phyloP scores from a whole-genome alignment of 805 yeast genomes.

The Hanseniaspora guilliermondii region DNA sequence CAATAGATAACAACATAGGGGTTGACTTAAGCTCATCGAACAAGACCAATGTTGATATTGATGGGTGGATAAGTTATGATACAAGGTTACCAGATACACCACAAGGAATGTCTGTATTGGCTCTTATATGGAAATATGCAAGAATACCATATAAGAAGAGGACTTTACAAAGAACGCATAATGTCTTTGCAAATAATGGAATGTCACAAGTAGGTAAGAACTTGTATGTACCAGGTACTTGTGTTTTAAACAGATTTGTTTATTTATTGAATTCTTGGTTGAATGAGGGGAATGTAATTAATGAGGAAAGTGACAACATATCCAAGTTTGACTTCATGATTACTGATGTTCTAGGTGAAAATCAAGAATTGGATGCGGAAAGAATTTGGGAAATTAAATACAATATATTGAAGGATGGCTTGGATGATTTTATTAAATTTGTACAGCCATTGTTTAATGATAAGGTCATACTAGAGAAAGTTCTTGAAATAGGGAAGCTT shows the following conservation, averaged over 20 bases:
- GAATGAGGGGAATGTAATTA: not conserved
- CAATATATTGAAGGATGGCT: conserved; percentile 59
- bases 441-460: conserved; percentile 33
- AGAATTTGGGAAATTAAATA: conserved; percentile 66
- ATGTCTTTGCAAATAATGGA: not conserved
- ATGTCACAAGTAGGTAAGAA: not conserved
- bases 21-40: not conserved
- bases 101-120: conserved; percentile 4
- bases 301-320: conserved; percentile 4
- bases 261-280: conserved; percentile 8
- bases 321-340: conserved; percentile 12
- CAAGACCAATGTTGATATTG: not conserved
- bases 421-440: conserved; percentile 47
- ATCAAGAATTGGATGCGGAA: conserved; percentile 33
- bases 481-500: conserved; percentile 74
- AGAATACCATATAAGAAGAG: conserved; percentile 9
- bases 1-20: conserved; percentile 3
- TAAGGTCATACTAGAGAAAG: conserved; percentile 31
- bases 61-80: conserved; percentile 12
- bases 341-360: conserved; percentile 9
- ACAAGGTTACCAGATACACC: conserved; percentile 13
- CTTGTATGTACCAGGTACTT: not conserved
- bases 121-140: conserved; percentile 8
- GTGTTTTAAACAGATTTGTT: not conserved
- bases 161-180: not conserved